phyloP scores from a whole-genome alignment of 768 basidiomycete genomes.

The Trametes coccinea region DNA sequence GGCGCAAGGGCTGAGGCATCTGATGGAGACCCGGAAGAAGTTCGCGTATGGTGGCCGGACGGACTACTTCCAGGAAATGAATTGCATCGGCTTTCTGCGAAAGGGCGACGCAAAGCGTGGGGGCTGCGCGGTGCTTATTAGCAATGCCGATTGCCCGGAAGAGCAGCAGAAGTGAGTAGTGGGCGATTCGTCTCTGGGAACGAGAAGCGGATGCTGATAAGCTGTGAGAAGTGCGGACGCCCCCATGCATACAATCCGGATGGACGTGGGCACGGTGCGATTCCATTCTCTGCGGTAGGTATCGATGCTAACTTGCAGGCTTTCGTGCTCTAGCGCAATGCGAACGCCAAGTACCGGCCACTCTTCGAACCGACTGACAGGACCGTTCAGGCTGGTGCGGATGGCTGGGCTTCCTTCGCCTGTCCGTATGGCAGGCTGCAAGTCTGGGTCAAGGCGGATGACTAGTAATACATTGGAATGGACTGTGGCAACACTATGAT shows the following conservation, averaged over 20 bases:
- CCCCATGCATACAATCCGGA: slow-evolving; percentile 42
- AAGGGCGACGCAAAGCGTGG: slow-evolving; percentile 52
- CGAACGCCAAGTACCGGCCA: slow-evolving; percentile 44
- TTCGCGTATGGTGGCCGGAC: slow-evolving; percentile 65
- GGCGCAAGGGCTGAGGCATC: slow-evolving; percentile 49
- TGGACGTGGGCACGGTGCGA: slow-evolving; percentile 55
- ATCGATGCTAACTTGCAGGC: slow-evolving; percentile 21
- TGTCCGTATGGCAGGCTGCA: slow-evolving; percentile 57
- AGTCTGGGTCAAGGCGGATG: slow-evolving; percentile 50
- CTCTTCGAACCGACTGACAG: slow-evolving; percentile 48
- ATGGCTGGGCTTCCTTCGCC: slow-evolving; percentile 70
- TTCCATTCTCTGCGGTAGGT: slow-evolving; percentile 35
- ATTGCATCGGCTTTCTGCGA: slow-evolving; percentile 79
- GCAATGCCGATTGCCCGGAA: slow-evolving; percentile 43
- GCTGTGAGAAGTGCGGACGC: slow-evolving; percentile 36
- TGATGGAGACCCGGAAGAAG: slow-evolving; percentile 62
- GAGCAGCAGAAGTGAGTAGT: slow-evolving; percentile 11
- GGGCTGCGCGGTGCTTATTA: slow-evolving; percentile 74
- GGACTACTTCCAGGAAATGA: slow-evolving; percentile 59
- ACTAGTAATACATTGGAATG: slow-evolving; percentile 1
- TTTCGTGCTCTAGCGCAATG: slow-evolving; percentile 28
- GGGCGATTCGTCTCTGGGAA: neutral
- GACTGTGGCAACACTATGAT: neutral
- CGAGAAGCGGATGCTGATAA: slow-evolving; percentile 27
- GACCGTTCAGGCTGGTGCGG: slow-evolving; percentile 43